Evolutionary conservation across 2,329 filamentous ascomycete species (phyloP).

Genomic region (Paracamarosporium sp.): DNA sequence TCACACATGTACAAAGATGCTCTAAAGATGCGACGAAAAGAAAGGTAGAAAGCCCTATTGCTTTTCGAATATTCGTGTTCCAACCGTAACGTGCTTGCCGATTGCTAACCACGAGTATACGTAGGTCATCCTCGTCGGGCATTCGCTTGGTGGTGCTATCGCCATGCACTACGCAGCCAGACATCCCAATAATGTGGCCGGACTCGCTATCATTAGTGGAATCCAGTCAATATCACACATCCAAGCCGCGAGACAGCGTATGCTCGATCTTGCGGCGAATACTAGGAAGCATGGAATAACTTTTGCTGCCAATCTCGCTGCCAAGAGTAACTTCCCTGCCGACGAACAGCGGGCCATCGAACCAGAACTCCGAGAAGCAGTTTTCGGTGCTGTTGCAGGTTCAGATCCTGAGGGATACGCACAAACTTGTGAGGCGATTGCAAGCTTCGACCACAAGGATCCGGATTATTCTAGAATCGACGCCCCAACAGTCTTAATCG

Average conservation of each 20-base stretch:
- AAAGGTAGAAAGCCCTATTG: neutral
- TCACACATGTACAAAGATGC: conserved; percentile 6
- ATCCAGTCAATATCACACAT: conserved; percentile 12
- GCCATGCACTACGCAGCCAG: conserved; percentile 8
- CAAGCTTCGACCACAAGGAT: conserved; percentile 7
- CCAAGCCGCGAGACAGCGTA: conserved; percentile 10
- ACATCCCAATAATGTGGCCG: neutral
- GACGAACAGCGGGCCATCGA: neutral
- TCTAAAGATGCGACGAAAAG: neutral
- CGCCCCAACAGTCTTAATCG: conserved; percentile 6
- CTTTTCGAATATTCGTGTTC: neutral
- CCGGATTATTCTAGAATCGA: conserved; percentile 9
- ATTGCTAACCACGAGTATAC: neutral
- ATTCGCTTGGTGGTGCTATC: conserved; percentile 4
- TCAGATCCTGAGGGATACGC: conserved; percentile 14
- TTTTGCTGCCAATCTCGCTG: conserved; percentile 7
- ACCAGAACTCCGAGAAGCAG: conserved; percentile 4
- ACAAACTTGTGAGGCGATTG: conserved; percentile 17
- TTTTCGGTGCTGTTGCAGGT: conserved; percentile 3
- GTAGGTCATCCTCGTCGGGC: neutral
- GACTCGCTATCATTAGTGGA: conserved; percentile 5
- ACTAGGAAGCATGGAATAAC: conserved; percentile 10
- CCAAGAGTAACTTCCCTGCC: conserved; percentile 7
- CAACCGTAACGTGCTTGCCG: too few relatives aligned
- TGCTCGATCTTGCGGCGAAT: conserved; percentile 10